Percentiles rank a stretch among this genome's conserved stretches.
Conservation (phyloP, 305 asterid species). For the Solanum hybrid region DNA sequence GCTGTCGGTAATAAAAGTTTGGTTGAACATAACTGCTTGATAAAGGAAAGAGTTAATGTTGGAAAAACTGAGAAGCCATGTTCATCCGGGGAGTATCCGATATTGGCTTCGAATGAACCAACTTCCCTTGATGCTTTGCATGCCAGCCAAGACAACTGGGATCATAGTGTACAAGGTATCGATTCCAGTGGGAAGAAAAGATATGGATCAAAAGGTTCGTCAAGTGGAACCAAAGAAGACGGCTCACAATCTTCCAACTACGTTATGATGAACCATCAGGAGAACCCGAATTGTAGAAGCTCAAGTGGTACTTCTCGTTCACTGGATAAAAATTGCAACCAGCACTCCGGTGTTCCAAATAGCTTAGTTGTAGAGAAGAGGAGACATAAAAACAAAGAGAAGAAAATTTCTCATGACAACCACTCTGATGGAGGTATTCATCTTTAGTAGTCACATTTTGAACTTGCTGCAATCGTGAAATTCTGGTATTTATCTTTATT, state of each 20-base stretch:
- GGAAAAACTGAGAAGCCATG: conserved; percentile 21
- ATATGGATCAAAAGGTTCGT: conserved; percentile 34
- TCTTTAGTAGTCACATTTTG: conserved; percentile 4
- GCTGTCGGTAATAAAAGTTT: conserved; percentile 12
- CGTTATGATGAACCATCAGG: conserved; percentile 30
- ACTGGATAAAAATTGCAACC: conserved; percentile 34
- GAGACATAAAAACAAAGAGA: conserved; percentile 35
- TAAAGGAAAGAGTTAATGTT: neutral
- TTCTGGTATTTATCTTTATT: neutral
- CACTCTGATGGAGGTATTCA: conserved; percentile 55
- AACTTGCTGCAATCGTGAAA: neutral
- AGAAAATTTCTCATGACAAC: conserved; percentile 25
- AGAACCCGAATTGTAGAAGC: conserved; percentile 31
- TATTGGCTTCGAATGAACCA: conserved; percentile 31
- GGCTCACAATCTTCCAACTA: conserved; percentile 46
- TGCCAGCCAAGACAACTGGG: conserved; percentile 32
- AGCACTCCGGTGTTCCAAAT: conserved; percentile 16
- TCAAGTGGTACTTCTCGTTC: conserved; percentile 31
- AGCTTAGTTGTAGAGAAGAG: conserved; percentile 28
- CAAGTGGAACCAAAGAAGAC: conserved; percentile 42
- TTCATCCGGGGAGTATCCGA: conserved; percentile 29
- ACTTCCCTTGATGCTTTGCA: conserved; percentile 36
- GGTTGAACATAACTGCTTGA: neutral
- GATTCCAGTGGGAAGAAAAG: conserved; percentile 44
- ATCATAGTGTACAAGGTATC: conserved; percentile 26